These are phyloP conservation scores for Talaromyces marneffei DNA, from an alignment of 2,329 filamentous ascomycete species.

Conservation along the genomic window DNA sequence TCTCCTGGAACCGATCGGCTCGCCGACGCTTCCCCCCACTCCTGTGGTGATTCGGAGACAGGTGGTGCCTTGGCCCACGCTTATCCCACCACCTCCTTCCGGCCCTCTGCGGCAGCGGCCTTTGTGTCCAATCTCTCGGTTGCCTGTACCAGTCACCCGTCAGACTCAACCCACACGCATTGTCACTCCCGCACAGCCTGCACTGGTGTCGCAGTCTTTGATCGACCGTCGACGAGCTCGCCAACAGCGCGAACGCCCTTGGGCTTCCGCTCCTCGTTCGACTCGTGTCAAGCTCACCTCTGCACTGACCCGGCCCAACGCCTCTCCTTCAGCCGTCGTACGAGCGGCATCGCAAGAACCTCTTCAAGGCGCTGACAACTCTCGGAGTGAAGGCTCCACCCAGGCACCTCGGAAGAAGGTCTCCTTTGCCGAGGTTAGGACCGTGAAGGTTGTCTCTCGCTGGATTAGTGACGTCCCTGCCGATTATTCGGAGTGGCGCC, in stretches of 20 bases:
- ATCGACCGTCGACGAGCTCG: slow-evolving; percentile 5
- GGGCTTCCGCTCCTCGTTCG: slow-evolving; percentile 2
- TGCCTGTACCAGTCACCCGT: background rate
- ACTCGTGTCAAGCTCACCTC: background rate
- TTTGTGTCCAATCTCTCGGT: background rate
- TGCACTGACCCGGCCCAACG: background rate
- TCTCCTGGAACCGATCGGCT: background rate
- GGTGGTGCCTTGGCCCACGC: slow-evolving; percentile 3
- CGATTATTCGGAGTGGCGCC: background rate
- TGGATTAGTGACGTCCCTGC: slow-evolving; percentile 4
- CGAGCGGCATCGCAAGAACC: background rate
- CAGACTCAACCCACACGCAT: background rate
- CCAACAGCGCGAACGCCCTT: slow-evolving; percentile 8
- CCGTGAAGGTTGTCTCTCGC: background rate
- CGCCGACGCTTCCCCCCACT: background rate
- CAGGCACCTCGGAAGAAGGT: background rate
- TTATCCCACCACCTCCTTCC: background rate
- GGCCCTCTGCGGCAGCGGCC: background rate
- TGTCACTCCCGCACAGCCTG: background rate
- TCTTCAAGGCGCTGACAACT: background rate
- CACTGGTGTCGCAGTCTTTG: background rate
- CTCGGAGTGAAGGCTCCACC: background rate
- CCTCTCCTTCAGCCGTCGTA: background rate
- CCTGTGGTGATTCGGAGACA: background rate
- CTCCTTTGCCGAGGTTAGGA: background rate